Evolutionary conservation across 2,329 filamentous ascomycete genomes (phyloP).

Genomic region (Microsporum canis): DNA sequence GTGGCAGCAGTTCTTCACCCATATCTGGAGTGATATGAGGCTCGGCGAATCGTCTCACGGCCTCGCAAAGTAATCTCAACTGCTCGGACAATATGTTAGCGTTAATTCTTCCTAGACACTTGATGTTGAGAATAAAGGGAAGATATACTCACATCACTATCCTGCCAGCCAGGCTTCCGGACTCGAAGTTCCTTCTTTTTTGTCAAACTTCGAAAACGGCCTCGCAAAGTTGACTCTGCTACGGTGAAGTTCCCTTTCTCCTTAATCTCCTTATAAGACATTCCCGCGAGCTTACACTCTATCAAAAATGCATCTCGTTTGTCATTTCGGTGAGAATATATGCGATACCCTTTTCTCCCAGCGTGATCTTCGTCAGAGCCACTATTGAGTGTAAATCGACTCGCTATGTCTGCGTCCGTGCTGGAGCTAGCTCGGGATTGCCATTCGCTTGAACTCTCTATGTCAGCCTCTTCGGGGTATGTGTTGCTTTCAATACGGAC

Average conservation of each 20-base stretch:
- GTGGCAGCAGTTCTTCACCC: slow-evolving; percentile 9
- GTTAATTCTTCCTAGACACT: neutral
- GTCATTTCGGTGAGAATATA: slow-evolving; percentile 12
- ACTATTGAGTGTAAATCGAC: neutral
- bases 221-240: slow-evolving; percentile 39
- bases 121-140: neutral
- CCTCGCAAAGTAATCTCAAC: slow-evolving; percentile 33
- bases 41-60: slow-evolving; percentile 22
- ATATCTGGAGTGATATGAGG: slow-evolving; percentile 7
- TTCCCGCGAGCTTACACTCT: slow-evolving; percentile 29
- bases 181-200: slow-evolving; percentile 37
- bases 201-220: slow-evolving; percentile 37
- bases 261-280: slow-evolving; percentile 41
- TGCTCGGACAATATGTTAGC: slow-evolving; percentile 15
- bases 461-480: neutral
- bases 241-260: slow-evolving; percentile 32
- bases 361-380: neutral
- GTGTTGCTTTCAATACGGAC: neutral
- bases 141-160: slow-evolving; percentile 31
- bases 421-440: neutral
- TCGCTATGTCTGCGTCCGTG: neutral
- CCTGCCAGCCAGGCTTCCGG: slow-evolving; percentile 35
- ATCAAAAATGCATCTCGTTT: slow-evolving; percentile 32
- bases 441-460: neutral
- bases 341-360: neutral